Conservation (phyloP, 2,329 filamentous ascomycete genomes). For the Tolypocladium guangdongense region DNA sequence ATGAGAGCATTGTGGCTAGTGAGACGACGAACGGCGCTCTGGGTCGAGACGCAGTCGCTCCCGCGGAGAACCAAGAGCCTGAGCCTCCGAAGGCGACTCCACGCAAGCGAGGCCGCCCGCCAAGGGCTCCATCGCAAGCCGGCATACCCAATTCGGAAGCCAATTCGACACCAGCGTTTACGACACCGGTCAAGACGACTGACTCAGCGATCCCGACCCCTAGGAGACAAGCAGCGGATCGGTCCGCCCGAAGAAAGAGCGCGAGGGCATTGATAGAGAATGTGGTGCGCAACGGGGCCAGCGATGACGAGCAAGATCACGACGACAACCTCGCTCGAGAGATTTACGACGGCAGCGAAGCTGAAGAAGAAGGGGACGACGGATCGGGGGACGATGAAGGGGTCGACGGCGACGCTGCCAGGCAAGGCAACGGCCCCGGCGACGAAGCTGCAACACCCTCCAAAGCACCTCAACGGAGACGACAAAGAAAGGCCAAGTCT, state of each 20-base stretch:
- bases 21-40: background rate
- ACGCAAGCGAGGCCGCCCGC: constrained; percentile 16
- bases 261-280: constrained; percentile 65
- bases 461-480: constrained; percentile 23
- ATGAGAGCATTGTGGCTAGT: background rate
- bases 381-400: constrained; percentile 41
- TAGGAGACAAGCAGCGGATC: constrained; percentile 61
- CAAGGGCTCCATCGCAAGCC: constrained; percentile 17
- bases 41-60: background rate
- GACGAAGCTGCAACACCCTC: constrained; percentile 30
- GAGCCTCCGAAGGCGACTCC: constrained; percentile 16
- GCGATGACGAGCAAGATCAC: constrained; percentile 53
- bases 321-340: constrained; percentile 8
- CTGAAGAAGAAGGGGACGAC: constrained; percentile 47
- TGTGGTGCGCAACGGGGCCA: constrained; percentile 49
- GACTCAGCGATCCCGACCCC: constrained; percentile 41
- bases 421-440: constrained; percentile 6
- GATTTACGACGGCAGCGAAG: constrained; percentile 49
- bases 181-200: constrained; percentile 27
- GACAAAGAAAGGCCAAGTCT: constrained; percentile 36
- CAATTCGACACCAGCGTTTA: constrained; percentile 18
- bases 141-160: constrained; percentile 26
- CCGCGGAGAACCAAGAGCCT: background rate
- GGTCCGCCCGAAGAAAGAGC: constrained; percentile 80
- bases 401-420: constrained; percentile 22